Evolutionary conservation across 1,284 basidiomycete species (phyloP), one percentile per base, ranked within the genome.

Genomic region (Amylostereum chailletii): DNA sequence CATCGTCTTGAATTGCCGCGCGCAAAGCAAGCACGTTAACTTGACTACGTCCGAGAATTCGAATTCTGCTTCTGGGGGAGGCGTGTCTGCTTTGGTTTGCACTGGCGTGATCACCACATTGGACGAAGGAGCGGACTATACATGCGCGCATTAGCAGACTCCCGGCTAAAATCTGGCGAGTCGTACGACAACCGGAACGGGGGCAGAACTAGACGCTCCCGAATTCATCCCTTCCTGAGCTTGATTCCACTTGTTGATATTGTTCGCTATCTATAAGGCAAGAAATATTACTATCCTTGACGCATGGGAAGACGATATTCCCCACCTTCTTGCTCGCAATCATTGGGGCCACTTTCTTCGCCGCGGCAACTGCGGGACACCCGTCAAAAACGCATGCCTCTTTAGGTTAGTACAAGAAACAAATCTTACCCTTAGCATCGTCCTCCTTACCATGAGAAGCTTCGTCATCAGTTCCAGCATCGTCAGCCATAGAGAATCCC

Each of bases 221-320:
- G 64, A 56, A 45, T 62, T 79, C 32, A 94, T 75, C 59, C 90
- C 92, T 65, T 83, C 84, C 67, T 94, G 90, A 11, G 93, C 90
- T 69, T 86, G 87, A 63, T 93, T 95, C 93, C 93, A 96, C 60
- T 96, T 95, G 61, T 77, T 84, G 62, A 97, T 95, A 59, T 94
- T 93, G 64, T 80, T 88, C 45, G 78, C 85, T 43, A 83, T 87
- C 91, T 94, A 34, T 4, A 40, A 5, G 3, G n/a, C 46, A 42
- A 45, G 26, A 42, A 41, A 19, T 43, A 39, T 42, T 42, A 41
- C n/a, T 42, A 27, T 45, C 27, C 45, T 11, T 29, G 19, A 27
- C 19, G 19, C 19, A 31, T 39, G 5, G 41, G 40, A 5, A 32
- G 39, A 38, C 45, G 33, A 45, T 44, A 32, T 11, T 44, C 49